Conservation (phyloP, 2,329 filamentous ascomycete species). For the Colletotrichum lini region DNA sequence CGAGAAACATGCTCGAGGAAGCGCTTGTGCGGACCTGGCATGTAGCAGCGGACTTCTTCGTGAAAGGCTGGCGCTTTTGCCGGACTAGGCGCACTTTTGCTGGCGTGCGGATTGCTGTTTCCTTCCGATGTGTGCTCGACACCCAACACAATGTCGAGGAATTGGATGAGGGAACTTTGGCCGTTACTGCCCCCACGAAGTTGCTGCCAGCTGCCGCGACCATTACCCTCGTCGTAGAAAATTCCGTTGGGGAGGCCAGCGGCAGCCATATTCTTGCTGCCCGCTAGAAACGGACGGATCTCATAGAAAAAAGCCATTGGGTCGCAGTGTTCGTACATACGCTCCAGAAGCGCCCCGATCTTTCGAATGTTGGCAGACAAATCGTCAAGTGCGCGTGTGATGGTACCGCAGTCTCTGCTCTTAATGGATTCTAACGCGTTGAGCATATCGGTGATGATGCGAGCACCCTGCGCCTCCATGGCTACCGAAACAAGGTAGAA, state of each 20-base stretch:
- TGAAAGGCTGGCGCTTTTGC: conserved; percentile 59
- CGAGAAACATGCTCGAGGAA: conserved; percentile 81
- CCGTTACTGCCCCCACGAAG: conserved; percentile 94
- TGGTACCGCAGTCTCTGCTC: conserved; percentile 69
- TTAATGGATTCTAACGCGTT: conserved; percentile 80
- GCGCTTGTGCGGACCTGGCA: conserved; percentile 86
- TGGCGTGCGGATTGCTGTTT: conserved; percentile 48
- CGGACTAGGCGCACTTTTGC: conserved; percentile 27
- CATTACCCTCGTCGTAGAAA: conserved; percentile 83
- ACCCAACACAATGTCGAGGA: conserved; percentile 89
- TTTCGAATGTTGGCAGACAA: conserved; percentile 78
- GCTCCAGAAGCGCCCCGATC: conserved; percentile 76
- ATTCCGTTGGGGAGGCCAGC: conserved; percentile 88
- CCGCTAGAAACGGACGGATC: conserved; percentile 90
- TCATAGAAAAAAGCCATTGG: conserved; percentile 90
- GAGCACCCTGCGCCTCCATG: conserved; percentile 86
- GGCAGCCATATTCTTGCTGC: conserved; percentile 91
- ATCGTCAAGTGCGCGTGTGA: conserved; percentile 74
- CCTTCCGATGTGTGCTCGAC: conserved; percentile 77
- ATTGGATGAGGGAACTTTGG: conserved; percentile 92
- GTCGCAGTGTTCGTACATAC: conserved; percentile 92
- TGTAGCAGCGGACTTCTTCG: conserved; percentile 86
- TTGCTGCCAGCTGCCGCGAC: conserved; percentile 77
- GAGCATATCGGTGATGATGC: conserved; percentile 83
- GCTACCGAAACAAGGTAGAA: conserved; percentile 92